These are phyloP conservation scores for Ogataea polymorpha DNA, from an alignment of 805 yeast species.

Conservation along the genomic window DNA sequence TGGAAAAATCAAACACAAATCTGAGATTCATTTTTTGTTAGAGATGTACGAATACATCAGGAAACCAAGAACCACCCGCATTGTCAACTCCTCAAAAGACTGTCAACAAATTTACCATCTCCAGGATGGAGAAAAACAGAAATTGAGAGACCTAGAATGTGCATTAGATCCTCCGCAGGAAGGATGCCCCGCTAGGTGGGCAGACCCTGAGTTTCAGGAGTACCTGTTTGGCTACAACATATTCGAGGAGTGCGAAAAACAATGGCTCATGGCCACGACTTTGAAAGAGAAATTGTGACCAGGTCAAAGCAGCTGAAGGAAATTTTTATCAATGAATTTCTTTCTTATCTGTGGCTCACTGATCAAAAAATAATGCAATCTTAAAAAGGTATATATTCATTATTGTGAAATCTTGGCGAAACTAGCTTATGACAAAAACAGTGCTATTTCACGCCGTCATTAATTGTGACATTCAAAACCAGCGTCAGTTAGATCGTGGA, in stretches of 20 bases:
- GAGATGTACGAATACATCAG: conserved; percentile 11
- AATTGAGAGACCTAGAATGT: conserved; percentile 12
- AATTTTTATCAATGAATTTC: no score
- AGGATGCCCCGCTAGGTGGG: conserved; percentile 19
- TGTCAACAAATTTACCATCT: conserved; percentile 19
- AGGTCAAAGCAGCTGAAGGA: no score
- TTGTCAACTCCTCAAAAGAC: conserved; percentile 14
- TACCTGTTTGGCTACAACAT: conserved; percentile 17
- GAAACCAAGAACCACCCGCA: conserved; percentile 14
- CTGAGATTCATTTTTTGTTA: conserved; percentile 9
- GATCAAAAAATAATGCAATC: no score
- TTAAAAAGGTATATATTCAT: neutral
- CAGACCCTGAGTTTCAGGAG: conserved; percentile 19
- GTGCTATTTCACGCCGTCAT: conserved; percentile 5
- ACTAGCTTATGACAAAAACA: conserved; percentile 22
- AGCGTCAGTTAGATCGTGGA: neutral
- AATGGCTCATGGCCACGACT: neutral
- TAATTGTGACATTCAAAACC: conserved; percentile 9
- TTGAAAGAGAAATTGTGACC: neutral
- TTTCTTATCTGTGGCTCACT: no score
- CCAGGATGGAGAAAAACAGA: conserved; percentile 14
- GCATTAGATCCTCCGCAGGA: conserved; percentile 13
- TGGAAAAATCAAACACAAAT: conserved; percentile 11
- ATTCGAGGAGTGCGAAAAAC: conserved; percentile 12
- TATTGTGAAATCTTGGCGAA: neutral